These are phyloP conservation scores for Metarhizium guizhouense DNA, from an alignment of 2,329 filamentous ascomycete species.

Conservation along the genomic window DNA sequence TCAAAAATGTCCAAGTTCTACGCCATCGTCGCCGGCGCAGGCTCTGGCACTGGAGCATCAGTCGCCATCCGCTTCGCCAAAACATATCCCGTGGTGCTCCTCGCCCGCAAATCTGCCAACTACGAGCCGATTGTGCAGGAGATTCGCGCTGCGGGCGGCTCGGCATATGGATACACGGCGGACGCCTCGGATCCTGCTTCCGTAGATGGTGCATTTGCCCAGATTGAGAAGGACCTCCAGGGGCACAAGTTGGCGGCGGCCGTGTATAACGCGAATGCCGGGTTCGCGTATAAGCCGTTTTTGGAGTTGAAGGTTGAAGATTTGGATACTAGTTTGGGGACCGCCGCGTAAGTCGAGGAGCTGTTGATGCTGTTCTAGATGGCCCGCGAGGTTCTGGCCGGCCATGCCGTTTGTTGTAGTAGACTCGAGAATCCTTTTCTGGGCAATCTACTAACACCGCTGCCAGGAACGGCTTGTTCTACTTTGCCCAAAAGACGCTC, in stretches of 20 bases:
- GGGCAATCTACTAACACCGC: neutral
- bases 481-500: constrained; percentile 64
- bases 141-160: constrained; percentile 58
- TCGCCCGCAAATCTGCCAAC: constrained; percentile 59
- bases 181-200: constrained; percentile 30
- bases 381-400: too few relatives aligned
- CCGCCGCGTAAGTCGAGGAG: constrained; percentile 36
- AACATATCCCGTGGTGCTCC: constrained; percentile 62
- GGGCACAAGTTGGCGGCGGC: constrained; percentile 51
- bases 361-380: too few relatives aligned
- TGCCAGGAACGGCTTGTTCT: constrained; percentile 56
- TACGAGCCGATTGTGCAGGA: constrained; percentile 59
- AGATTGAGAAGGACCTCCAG: constrained; percentile 50
- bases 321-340: constrained; percentile 34
- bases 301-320: constrained; percentile 45
- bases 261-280: constrained; percentile 58
- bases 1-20: constrained; percentile 34
- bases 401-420: too few relatives aligned
- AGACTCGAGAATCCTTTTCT: too few relatives aligned
- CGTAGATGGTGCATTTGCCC: constrained; percentile 50
- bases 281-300: constrained; percentile 46
- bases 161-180: constrained; percentile 60
- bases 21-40: constrained; percentile 62
- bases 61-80: constrained; percentile 50
- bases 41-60: constrained; percentile 54